These are phyloP conservation scores for Trichoderma atroviride DNA, from an alignment of 2,329 filamentous ascomycete species.

Conservation along the genomic window DNA sequence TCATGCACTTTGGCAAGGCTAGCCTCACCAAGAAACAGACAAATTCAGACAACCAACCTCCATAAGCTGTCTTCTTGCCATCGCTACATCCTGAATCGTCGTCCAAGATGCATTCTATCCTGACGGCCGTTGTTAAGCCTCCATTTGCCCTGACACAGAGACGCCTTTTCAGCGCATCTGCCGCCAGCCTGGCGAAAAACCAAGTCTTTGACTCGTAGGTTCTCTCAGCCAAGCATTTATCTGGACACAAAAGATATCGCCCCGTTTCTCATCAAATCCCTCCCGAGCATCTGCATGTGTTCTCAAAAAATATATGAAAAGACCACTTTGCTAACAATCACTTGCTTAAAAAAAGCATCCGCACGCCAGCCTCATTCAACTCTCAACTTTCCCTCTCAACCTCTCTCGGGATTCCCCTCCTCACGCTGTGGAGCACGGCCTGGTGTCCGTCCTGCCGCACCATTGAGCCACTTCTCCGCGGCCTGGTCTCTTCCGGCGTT, in stretches of 20 bases:
- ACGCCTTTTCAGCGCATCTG: background rate
- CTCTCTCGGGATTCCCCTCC: conserved; percentile 56
- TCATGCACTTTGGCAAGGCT: background rate
- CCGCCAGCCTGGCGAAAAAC: conserved; percentile 26
- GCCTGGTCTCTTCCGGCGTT: conserved; percentile 53
- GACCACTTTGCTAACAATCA: background rate
- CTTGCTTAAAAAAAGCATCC: conserved; percentile 48
- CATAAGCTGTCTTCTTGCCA: background rate
- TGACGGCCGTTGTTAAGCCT: background rate
- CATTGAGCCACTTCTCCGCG: conserved; percentile 52
- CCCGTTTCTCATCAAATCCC: background rate
- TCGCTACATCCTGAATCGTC: background rate
- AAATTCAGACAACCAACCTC: background rate
- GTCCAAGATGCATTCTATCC: background rate
- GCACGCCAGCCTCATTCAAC: conserved; percentile 56
- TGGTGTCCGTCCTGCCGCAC: conserved; percentile 59
- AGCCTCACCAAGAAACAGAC: background rate
- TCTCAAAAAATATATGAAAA: no score
- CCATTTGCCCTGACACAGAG: background rate
- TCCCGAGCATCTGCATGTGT: background rate
- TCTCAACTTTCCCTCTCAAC: conserved; percentile 59
- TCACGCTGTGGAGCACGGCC: conserved; percentile 63
- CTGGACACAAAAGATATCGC: background rate
- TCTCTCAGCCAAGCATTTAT: background rate
- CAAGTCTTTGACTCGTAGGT: conserved; percentile 31